Percentiles rank a stretch among this genome's conserved stretches.
phyloP scores from a whole-genome alignment of 352 stramenopile species.

The Globisporangium acanthophoron region DNA sequence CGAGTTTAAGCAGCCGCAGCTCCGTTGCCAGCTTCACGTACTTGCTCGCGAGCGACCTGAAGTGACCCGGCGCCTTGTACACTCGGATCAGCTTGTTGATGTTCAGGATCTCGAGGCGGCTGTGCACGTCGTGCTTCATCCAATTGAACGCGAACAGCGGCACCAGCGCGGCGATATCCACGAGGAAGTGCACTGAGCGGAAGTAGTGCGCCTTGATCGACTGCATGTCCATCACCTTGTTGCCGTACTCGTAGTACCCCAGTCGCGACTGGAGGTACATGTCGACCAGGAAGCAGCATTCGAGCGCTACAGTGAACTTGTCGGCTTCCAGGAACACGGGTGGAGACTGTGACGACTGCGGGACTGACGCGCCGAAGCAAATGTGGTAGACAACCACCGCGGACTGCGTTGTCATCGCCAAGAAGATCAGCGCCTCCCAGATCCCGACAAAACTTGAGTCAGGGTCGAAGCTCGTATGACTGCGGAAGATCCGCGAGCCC shows the following conservation, averaged over 20 bases:
- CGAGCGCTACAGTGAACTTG: conserved; percentile 25
- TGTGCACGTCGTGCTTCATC: neutral
- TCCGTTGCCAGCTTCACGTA: conserved; percentile 50
- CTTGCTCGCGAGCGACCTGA: conserved; percentile 39
- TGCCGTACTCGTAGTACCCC: conserved; percentile 58
- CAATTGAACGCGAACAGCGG: conserved; percentile 47
- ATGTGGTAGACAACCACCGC: conserved; percentile 41
- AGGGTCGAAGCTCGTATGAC: conserved; percentile 32
- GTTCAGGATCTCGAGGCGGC: conserved; percentile 36
- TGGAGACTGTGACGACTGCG: neutral
- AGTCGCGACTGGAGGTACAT: conserved; percentile 43
- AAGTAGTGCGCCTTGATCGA: conserved; percentile 41
- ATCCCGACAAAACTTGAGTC: conserved; percentile 36
- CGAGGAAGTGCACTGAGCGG: conserved; percentile 25
- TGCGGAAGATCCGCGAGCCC: neutral
- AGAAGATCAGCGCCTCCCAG: conserved; percentile 47
- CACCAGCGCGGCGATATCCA: conserved; percentile 38
- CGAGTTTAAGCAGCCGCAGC: conserved; percentile 43
- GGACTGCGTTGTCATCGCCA: conserved; percentile 32
- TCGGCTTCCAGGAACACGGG: conserved; percentile 22
- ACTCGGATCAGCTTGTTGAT: conserved; percentile 52
- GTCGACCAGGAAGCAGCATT: conserved; percentile 43
- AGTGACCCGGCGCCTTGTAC: conserved; percentile 40
- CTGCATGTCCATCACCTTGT: conserved; percentile 51
- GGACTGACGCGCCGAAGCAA: conserved; percentile 30